Evolutionary conservation across 768 basidiomycete genomes (phyloP), one percentile per base, ranked within the genome.

Genomic region (Cyclocybe cylindracea): DNA sequence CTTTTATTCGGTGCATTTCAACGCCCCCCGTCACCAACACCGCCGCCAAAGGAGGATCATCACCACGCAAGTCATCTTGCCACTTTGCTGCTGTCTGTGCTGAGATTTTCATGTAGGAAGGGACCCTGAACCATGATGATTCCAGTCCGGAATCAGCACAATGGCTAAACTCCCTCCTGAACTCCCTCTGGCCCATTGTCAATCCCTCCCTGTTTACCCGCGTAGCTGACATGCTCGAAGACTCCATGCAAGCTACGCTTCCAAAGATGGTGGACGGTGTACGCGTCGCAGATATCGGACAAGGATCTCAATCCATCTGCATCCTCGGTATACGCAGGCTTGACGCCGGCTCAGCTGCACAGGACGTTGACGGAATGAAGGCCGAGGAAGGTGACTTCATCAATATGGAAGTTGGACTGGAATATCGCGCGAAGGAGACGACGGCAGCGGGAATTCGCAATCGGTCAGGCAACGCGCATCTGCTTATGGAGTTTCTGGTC

Each of bases 391-490:
- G 75, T 2, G 77, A 82, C 45, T 78, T 78, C 46, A 71, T 80
- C 54, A 89, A 91, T 63, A 70, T 89, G 50, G 89, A 92, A 66
- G 67, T 87, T n/a, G 83, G 83, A 0, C 71, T 91, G 48, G 81
- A 82, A 1, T 91, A 89, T 65, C 78, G 79, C 29, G 82, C 85
- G 3, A 65, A 76, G 24, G 79, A 83, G 1, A 58, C 63, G 2
- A 80, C 79, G 11, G 62, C 65, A 2, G 61, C 60, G 13, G 63
- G 66, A 24, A 59, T 76, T 19, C 67, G 70, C 40, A 67, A 68
- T 8, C 71, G 81, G 10, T 75, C 81, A 5, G 75, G 78, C 41
- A 85, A 89, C 63, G 76, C 83, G 7, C 83, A 87, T 59, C 64
- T 91, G 31, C 66, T 90, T 10, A 76, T 89, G 58, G 79, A 91